Evolutionary conservation across 805 yeast genomes (phyloP).

Genomic region (Metschnikowia drakensbergensis): DNA sequence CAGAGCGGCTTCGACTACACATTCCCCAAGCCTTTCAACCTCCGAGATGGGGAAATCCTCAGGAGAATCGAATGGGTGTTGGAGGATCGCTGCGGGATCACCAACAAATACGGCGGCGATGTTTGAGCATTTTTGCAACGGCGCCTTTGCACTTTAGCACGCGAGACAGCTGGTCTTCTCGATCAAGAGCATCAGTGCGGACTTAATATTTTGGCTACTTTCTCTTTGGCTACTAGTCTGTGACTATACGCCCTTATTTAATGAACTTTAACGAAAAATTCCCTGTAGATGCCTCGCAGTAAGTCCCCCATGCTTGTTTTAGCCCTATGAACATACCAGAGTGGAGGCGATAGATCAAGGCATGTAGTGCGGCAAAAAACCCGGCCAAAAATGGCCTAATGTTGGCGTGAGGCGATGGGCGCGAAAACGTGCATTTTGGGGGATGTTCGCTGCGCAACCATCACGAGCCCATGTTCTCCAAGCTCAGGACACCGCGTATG

Average conservation of each 20-base stretch:
- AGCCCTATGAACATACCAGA: too few species aligned
- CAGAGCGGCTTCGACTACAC: conserved; percentile 39
- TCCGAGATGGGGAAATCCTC: conserved; percentile 18
- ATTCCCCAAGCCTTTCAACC: conserved; percentile 37
- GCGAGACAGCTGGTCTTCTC: conserved; percentile 1
- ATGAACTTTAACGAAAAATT: not conserved
- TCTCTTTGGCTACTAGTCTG: not conserved
- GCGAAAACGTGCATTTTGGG: not conserved
- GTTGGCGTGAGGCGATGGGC: conserved; percentile 1
- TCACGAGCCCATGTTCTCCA: not conserved
- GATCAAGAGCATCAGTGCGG: too few species aligned
- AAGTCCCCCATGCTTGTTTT: too few species aligned
- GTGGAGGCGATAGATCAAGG: not conserved
- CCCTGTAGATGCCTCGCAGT: too few species aligned
- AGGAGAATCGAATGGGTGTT: conserved; percentile 19
- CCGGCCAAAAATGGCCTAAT: not conserved
- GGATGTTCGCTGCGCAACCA: not conserved
- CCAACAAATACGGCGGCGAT: not conserved
- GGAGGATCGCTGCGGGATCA: conserved; percentile 5
- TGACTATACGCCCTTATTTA: not conserved
- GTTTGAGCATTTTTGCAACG: not conserved
- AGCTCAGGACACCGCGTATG: too few species aligned
- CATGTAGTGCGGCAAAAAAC: not conserved
- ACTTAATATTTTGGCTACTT: too few species aligned
- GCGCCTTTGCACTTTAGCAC: not conserved